Evolutionary conservation across 257 asterid genomes (phyloP), one percentile per base, ranked within the genome.

Genomic region (Striga asiatica): DNA sequence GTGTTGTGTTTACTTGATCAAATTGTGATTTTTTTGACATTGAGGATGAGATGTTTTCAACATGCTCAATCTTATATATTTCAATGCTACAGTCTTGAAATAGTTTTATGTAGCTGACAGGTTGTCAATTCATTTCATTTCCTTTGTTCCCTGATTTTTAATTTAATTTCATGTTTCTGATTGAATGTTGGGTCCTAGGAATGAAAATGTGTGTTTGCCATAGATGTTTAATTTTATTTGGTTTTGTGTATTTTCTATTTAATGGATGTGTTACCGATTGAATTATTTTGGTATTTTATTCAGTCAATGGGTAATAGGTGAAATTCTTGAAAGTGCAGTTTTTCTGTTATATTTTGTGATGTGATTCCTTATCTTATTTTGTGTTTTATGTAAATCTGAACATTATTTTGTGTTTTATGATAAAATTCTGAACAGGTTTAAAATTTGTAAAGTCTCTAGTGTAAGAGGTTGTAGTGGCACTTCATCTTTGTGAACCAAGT

Each of bases 41-140:
- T 10, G n/a, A 27, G 56, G 47, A 29, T 42, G 23, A 39, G 45
- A 2, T 47, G 53, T 12, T 6, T 59, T 54, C 58, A 35, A 2
- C 3, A 42, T 64, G 45, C 52, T 28, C 5, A 29, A 2, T 53
- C 4, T 50, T 2, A 0, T 6, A 14, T 57, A 3, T 35, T 35
- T 23, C 13, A 13, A 23, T 23, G 12, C n/a, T 3, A 31, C 27
- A 24, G n/a, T n/a, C n/a, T n/a, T 13, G 24, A 18, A 25, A 8
- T 24, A 39, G 16, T 25, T 52, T 43, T 25, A 53, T 27, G 64
- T 11, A n/a, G n/a, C n/a, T n/a, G n/a, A 5, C 5, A 29, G 8
- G 98, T 91, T 47, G 12, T 32, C 50, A 25, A n/a, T n/a, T 55
- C n/a, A 0, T 8, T 43, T 24, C 25, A 9, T 4, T 29, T 29